phyloP scores from a whole-genome alignment of 2,329 filamentous ascomycete genomes.

The Penicillium sp. region DNA sequence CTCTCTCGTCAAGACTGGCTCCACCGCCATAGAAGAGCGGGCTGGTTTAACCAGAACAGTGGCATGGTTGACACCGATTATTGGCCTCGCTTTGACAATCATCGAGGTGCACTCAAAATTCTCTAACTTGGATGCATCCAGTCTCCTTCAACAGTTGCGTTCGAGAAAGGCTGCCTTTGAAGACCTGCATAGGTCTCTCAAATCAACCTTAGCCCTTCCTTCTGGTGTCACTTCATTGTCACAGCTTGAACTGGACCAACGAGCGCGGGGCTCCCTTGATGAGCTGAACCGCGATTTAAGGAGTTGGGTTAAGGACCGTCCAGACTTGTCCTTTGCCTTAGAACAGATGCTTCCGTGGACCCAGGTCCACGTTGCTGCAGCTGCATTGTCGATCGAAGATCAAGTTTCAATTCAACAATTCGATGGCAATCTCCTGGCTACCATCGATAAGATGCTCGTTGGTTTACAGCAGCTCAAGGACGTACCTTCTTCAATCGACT shows the following conservation, averaged over 20 bases:
- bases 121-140: constrained; percentile 48
- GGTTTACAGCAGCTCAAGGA: constrained; percentile 63
- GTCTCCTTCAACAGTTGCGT: constrained; percentile 45
- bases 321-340: constrained; percentile 60
- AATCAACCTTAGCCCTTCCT: constrained; percentile 48
- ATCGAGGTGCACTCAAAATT: constrained; percentile 63
- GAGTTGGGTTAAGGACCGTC: constrained; percentile 41
- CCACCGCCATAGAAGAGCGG: constrained; percentile 15
- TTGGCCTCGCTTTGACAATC: constrained; percentile 57
- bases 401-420: constrained; percentile 43
- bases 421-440: constrained; percentile 53
- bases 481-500: constrained; percentile 56
- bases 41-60: constrained; percentile 26
- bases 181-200: constrained; percentile 40
- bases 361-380: constrained; percentile 26
- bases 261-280: constrained; percentile 14
- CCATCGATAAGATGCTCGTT: constrained; percentile 72
- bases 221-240: constrained; percentile 40
- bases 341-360: constrained; percentile 63
- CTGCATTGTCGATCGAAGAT: constrained; percentile 10
- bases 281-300: constrained; percentile 17
- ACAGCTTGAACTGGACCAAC: constrained; percentile 27
- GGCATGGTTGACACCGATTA: constrained; percentile 63
- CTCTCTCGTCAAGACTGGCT: constrained; percentile 22
- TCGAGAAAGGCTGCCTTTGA: constrained; percentile 49